These are phyloP conservation scores for Xylaria venustula DNA, from an alignment of 495 filamentous ascomycete genomes.

Conservation along the genomic window DNA sequence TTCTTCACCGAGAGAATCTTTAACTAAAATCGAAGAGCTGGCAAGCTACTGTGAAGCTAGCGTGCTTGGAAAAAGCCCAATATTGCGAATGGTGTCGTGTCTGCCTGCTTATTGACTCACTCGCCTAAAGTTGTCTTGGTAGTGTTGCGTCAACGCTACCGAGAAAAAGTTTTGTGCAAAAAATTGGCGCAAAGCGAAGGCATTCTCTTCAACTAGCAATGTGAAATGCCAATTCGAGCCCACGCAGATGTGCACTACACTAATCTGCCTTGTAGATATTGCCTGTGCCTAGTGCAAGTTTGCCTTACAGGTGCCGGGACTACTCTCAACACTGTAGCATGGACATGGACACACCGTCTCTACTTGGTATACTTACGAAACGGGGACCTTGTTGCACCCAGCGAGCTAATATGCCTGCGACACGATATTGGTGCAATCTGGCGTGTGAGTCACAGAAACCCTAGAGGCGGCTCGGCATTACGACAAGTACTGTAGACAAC, in stretches of 20 bases:
- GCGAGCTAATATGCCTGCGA: not conserved
- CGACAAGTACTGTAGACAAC: not conserved
- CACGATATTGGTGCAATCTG: conserved; percentile 1
- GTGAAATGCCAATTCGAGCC: not conserved
- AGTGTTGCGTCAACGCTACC: not conserved
- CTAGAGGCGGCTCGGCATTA: not conserved
- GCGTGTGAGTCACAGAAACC: conserved; percentile 12
- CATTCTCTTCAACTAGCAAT: not conserved
- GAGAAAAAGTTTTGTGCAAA: not conserved
- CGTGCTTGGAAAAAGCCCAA: not conserved
- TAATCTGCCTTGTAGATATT: not conserved
- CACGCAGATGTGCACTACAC: not conserved
- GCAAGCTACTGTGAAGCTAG: too few species aligned
- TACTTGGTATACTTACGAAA: too few species aligned
- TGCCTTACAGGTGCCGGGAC: not conserved
- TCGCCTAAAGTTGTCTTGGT: not conserved
- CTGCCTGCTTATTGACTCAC: not conserved
- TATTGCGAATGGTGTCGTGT: not conserved
- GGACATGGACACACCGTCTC: too few species aligned
- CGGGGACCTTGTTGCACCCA: conserved; percentile 2
- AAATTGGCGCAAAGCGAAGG: not conserved
- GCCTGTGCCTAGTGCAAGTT: not conserved
- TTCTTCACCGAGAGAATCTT: not conserved
- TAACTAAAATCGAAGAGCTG: not conserved
- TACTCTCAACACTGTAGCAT: conserved; percentile 1